These are phyloP conservation scores for Zostera marina DNA, from an alignment of 116 monocot genomes.

Conservation along the genomic window DNA sequence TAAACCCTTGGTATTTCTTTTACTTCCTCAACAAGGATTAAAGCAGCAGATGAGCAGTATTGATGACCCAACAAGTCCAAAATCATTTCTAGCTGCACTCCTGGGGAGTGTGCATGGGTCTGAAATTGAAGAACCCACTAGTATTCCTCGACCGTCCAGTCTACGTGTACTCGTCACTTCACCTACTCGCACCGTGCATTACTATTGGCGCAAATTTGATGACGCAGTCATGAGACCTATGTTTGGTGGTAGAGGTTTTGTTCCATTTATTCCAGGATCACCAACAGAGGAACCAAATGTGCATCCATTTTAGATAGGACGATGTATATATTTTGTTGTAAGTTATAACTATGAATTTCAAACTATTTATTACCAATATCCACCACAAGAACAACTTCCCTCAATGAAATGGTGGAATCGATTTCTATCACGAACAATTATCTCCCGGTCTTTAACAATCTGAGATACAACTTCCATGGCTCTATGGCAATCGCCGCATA, in stretches of 20 bases:
- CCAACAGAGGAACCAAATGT: too few relatives aligned
- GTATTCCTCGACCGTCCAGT: slow-evolving; percentile 29
- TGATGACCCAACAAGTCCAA: slow-evolving; percentile 47
- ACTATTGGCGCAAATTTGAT: slow-evolving; percentile 91
- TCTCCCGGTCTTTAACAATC: slow-evolving; percentile 17
- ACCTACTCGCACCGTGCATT: slow-evolving; percentile 57
- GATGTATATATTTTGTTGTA: too few relatives aligned
- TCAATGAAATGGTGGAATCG: slow-evolving; percentile 32
- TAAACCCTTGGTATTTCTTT: slow-evolving; percentile 53
- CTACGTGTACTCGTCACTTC: slow-evolving; percentile 50
- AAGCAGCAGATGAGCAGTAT: slow-evolving; percentile 17
- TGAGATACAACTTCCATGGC: slow-evolving; percentile 30
- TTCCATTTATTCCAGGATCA: too few relatives aligned
- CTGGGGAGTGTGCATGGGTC: slow-evolving; percentile 30
- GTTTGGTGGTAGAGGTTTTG: slow-evolving; percentile 41
- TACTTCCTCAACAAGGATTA: slow-evolving; percentile 32
- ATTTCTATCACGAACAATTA: slow-evolving; percentile 25
- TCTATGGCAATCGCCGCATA: slow-evolving; percentile 28
- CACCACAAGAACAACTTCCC: slow-evolving; percentile 25
- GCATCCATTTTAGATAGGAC: too few relatives aligned
- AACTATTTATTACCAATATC: slow-evolving; percentile 20
- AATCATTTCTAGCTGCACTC: slow-evolving; percentile 31
- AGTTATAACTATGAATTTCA: too few relatives aligned
- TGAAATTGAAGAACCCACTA: slow-evolving; percentile 14
- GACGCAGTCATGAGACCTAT: slow-evolving; percentile 72